phyloP scores from a whole-genome alignment of 2,329 filamentous ascomycete species.

The Aquanectria penicillioides region DNA sequence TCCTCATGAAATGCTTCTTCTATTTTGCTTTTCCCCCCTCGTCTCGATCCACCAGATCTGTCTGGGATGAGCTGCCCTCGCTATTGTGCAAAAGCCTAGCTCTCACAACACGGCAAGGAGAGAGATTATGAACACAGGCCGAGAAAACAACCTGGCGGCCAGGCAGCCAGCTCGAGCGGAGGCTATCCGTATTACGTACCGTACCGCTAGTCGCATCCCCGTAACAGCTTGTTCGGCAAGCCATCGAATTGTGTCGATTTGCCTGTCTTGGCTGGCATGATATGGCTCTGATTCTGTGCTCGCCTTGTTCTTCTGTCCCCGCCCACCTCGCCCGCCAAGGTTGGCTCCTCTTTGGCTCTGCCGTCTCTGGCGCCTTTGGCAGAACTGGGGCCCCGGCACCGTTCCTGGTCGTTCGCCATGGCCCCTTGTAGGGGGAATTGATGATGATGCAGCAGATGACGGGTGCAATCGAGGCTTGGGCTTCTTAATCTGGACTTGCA shows the following conservation, averaged over 20 bases:
- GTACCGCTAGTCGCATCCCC: not conserved
- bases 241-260: not conserved
- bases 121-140: slow-evolving; percentile 33
- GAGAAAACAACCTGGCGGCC: slow-evolving; percentile 22
- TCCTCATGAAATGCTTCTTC: slow-evolving; percentile 16
- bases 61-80: slow-evolving; percentile 28
- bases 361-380: slow-evolving; percentile 7
- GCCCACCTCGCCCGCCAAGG: slow-evolving; percentile 19
- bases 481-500: slow-evolving; percentile 32
- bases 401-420: slow-evolving; percentile 14
- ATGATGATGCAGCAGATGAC: slow-evolving; percentile 36
- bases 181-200: slow-evolving; percentile 33
- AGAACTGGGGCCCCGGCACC: slow-evolving; percentile 11
- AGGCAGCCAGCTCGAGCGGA: slow-evolving; percentile 16
- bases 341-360: slow-evolving; percentile 26
- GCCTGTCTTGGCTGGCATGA: not conserved
- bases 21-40: slow-evolving; percentile 23
- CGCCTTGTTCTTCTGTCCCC: too few relatives aligned
- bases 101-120: slow-evolving; percentile 19
- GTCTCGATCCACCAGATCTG: slow-evolving; percentile 36
- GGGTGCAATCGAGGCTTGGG: slow-evolving; percentile 39
- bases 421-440: slow-evolving; percentile 24
- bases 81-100: slow-evolving; percentile 13
- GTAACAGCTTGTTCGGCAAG: slow-evolving; percentile 4
- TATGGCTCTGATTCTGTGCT: not conserved